Conservation (phyloP, 257 asterid genomes). For the Nicotiana sylvestris region DNA sequence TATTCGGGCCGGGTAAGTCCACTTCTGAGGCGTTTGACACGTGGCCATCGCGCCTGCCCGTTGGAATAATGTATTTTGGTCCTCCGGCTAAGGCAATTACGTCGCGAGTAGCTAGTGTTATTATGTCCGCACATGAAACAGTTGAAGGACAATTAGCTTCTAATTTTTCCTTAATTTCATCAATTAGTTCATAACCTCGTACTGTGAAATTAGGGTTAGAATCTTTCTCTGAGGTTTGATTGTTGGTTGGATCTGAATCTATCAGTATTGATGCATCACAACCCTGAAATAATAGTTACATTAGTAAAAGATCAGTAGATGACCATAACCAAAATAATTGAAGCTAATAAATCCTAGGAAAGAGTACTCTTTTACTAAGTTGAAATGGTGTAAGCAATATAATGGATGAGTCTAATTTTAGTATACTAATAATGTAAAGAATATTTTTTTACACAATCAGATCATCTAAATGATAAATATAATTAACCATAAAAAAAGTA, state of each 20-base stretch:
- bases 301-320: background rate
- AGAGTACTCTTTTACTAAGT: too few species aligned
- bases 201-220: constrained; percentile 29
- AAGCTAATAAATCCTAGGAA: background rate
- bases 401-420: too few species aligned
- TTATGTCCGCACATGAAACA: constrained; percentile 74
- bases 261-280: constrained; percentile 40
- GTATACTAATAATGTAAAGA: too few species aligned
- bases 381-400: too few species aligned
- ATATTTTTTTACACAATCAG: too few species aligned
- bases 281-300: constrained; percentile 18
- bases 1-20: constrained; percentile 50
- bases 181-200: constrained; percentile 59
- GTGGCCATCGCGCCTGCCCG: constrained; percentile 65
- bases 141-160: constrained; percentile 48
- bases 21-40: constrained; percentile 38
- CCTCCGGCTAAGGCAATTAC: constrained; percentile 65
- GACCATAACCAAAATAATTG: background rate
- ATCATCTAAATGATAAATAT: too few species aligned
- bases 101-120: constrained; percentile 75
- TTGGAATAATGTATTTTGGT: constrained; percentile 41
- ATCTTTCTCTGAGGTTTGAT: constrained; percentile 23
- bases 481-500: too few species aligned
- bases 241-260: constrained; percentile 22
- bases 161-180: constrained; percentile 48